Evolutionary conservation across 441 rosid genomes (phyloP).

Genomic region (Bocquillonia castaneifolia): DNA sequence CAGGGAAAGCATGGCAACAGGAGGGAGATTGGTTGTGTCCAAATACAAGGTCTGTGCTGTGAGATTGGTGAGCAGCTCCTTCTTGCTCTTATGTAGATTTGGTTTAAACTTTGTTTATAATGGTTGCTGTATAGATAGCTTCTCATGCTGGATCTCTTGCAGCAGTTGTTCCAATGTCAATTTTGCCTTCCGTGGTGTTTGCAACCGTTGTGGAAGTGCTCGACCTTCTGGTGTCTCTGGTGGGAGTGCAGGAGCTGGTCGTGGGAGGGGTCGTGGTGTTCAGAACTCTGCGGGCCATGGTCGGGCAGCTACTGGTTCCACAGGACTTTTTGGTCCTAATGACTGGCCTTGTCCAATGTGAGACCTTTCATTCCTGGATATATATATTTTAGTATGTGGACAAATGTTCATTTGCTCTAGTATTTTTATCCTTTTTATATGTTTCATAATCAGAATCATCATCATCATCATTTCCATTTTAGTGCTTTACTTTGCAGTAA

Average conservation of each 20-base stretch:
- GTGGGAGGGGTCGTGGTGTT: slow-evolving; percentile 76
- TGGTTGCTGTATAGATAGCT: slow-evolving; percentile 17
- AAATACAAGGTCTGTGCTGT: slow-evolving; percentile 99
- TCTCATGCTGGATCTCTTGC: slow-evolving; percentile 32
- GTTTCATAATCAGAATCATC: not conserved
- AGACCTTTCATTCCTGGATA: slow-evolving; percentile 26
- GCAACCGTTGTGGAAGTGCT: slow-evolving; percentile 92
- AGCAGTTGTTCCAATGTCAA: slow-evolving; percentile 91
- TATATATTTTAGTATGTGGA: not conserved
- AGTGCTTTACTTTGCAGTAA: not conserved
- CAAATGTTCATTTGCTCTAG: not conserved
- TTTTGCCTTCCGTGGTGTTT: slow-evolving; percentile 94
- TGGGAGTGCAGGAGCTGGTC: slow-evolving; percentile 63
- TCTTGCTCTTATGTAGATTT: slow-evolving; percentile 53
- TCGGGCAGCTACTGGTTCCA: slow-evolving; percentile 48
- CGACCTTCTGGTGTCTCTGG: slow-evolving; percentile 85
- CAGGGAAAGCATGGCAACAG: slow-evolving; percentile 84
- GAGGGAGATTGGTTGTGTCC: slow-evolving; percentile 99
- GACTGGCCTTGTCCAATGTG: slow-evolving; percentile 99
- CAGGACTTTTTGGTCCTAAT: slow-evolving; percentile 94
- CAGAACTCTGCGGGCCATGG: slow-evolving; percentile 47
- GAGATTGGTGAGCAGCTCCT: slow-evolving; percentile 97
- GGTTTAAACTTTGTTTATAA: not conserved
- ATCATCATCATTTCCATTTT: not conserved
- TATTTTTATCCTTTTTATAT: not conserved